Evolutionary conservation across 148 eudicot species (phyloP).

Genomic region (Suaeda aralocaspica): DNA sequence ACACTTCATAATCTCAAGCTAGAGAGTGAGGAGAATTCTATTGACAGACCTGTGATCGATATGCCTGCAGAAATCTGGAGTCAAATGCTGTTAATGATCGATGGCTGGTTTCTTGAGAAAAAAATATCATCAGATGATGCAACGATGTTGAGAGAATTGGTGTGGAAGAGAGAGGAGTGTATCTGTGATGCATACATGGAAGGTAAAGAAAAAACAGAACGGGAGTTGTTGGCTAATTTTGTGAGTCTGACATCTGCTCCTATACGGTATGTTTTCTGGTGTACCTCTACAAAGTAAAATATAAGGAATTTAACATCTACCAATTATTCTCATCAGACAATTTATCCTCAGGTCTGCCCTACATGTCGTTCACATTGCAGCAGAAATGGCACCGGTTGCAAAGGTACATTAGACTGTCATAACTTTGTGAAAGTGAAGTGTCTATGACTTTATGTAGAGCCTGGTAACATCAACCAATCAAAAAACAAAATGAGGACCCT

Average conservation of each 20-base stretch:
- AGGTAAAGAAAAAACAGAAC: slow-evolving; percentile 58
- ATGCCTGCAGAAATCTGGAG: slow-evolving; percentile 94
- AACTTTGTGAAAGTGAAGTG: not conserved
- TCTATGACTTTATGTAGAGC: not conserved
- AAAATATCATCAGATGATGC: slow-evolving; percentile 58
- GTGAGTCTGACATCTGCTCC: slow-evolving; percentile 52
- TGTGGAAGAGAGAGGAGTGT: slow-evolving; percentile 72
- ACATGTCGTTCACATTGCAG: slow-evolving; percentile 89
- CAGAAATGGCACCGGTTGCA: slow-evolving; percentile 99
- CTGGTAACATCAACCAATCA: not conserved
- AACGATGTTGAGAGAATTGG: slow-evolving; percentile 66
- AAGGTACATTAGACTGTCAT: slow-evolving; percentile 49
- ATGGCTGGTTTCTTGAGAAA: slow-evolving; percentile 91
- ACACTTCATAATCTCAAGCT: slow-evolving; percentile 58
- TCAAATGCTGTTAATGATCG: slow-evolving; percentile 71
- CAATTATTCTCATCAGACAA: slow-evolving; percentile 10
- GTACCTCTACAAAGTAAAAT: slow-evolving; percentile 1
- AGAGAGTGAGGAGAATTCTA: slow-evolving; percentile 53
- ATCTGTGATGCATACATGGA: slow-evolving; percentile 64
- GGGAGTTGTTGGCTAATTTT: slow-evolving; percentile 48
- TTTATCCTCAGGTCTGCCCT: slow-evolving; percentile 59
- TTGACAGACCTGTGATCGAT: slow-evolving; percentile 56
- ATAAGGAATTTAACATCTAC: not conserved
- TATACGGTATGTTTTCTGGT: slow-evolving; percentile 38
- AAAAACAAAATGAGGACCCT: not conserved